Percentiles rank a stretch among this genome's conserved stretches.
phyloP scores from a whole-genome alignment of 495 filamentous ascomycete genomes.

The Penicillium herquei region DNA sequence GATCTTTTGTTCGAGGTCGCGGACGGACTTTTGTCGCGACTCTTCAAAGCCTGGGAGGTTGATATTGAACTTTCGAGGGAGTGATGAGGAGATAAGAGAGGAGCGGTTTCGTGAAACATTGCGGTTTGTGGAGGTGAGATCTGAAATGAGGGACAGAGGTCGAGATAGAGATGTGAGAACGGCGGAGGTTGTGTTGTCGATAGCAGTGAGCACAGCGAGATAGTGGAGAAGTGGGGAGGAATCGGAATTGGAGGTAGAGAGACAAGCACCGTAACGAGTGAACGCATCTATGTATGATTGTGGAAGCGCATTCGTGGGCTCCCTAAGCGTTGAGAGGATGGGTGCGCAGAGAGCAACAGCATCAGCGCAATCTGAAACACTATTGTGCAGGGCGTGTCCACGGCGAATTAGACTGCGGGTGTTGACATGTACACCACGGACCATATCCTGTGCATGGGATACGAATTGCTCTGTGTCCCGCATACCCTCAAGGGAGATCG shows the following conservation, averaged over 20 bases:
- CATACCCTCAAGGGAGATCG: conserved; percentile 68
- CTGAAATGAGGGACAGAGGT: conserved; percentile 73
- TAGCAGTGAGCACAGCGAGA: conserved; percentile 69
- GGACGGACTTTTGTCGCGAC: conserved; percentile 73
- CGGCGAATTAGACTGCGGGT: conserved; percentile 73
- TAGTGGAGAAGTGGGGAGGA: conserved; percentile 66
- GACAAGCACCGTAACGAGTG: conserved; percentile 63
- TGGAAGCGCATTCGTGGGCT: conserved; percentile 57
- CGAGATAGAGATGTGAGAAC: conserved; percentile 77
- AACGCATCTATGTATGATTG: conserved; percentile 66
- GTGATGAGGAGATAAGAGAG: conserved; percentile 55
- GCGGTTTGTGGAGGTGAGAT: conserved; percentile 62
- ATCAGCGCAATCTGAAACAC: conserved; percentile 62
- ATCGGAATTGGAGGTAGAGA: conserved; percentile 68
- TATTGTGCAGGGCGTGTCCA: conserved; percentile 36
- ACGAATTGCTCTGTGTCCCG: conserved; percentile 94
- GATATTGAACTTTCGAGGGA: conserved; percentile 51
- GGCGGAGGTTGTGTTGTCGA: conserved; percentile 75
- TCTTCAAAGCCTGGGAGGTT: conserved; percentile 71
- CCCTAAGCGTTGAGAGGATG: conserved; percentile 47
- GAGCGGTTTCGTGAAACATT: conserved; percentile 71
- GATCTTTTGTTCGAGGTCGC: conserved; percentile 75
- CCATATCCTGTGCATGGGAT: conserved; percentile 80
- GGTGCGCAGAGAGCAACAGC: conserved; percentile 59
- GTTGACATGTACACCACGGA: conserved; percentile 77